These are phyloP conservation scores for Zygosaccharomyces pseudorouxii DNA, from an alignment of 805 yeast genomes.

Conservation along the genomic window DNA sequence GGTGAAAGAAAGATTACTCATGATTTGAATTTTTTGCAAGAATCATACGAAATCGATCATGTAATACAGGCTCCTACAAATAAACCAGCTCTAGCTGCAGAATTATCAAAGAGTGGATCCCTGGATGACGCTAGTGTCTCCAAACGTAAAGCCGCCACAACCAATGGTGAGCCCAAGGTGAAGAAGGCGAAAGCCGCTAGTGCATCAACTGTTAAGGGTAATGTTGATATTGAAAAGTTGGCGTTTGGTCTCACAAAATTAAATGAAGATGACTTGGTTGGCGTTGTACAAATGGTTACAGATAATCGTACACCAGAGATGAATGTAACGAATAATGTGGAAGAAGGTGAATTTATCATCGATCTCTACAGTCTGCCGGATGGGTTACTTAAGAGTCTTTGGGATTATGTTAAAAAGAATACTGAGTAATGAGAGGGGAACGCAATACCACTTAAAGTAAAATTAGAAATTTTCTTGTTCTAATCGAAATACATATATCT, in stretches of 20 bases:
- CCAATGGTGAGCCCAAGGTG: constrained; percentile 36
- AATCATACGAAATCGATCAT: constrained; percentile 74
- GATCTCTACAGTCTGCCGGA: constrained; percentile 93
- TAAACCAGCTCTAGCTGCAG: constrained; percentile 65
- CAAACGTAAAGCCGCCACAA: constrained; percentile 26
- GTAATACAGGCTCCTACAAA: constrained; percentile 68
- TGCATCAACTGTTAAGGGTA: constrained; percentile 54
- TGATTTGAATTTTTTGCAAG: constrained; percentile 80
- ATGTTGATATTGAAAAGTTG: constrained; percentile 80
- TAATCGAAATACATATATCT: neutral
- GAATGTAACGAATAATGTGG: constrained; percentile 93
- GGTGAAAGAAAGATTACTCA: constrained; percentile 86
- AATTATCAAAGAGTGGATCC: constrained; percentile 76
- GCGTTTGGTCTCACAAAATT: constrained; percentile 87
- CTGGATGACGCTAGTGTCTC: constrained; percentile 49
- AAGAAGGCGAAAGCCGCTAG: constrained; percentile 48
- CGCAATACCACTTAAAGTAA: neutral
- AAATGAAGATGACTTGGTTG: constrained; percentile 86
- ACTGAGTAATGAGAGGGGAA: constrained; percentile 25
- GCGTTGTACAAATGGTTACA: constrained; percentile 95
- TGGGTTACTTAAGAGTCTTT: constrained; percentile 79
- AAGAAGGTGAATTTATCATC: constrained; percentile 95
- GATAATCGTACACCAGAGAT: constrained; percentile 92
- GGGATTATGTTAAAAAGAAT: constrained; percentile 89
- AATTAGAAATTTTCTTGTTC: neutral